Evolutionary conservation across 2,329 filamentous ascomycete genomes (phyloP).

Genomic region (Tolypocladium tropicale): DNA sequence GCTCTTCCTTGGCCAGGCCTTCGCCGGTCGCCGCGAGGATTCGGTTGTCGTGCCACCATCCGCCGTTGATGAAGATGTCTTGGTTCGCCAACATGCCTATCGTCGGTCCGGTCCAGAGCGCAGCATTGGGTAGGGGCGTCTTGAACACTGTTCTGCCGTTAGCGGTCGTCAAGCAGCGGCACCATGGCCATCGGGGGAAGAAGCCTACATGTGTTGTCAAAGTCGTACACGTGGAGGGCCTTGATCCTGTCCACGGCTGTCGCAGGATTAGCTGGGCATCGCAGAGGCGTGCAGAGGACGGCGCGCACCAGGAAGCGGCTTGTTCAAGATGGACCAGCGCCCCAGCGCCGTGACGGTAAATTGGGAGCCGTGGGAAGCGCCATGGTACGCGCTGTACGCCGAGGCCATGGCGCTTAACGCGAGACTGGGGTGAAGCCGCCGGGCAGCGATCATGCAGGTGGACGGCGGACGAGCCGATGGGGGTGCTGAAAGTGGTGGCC

Average conservation of each 20-base stretch:
- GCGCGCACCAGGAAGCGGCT: slow-evolving; percentile 54
- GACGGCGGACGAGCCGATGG: neutral
- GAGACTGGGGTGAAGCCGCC: slow-evolving; percentile 11
- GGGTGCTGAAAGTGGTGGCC: neutral
- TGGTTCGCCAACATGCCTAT: slow-evolving; percentile 67
- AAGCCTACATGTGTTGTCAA: slow-evolving; percentile 80
- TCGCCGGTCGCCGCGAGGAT: slow-evolving; percentile 82
- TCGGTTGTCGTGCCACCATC: slow-evolving; percentile 93
- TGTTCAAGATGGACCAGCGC: slow-evolving; percentile 73
- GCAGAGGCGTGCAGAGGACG: slow-evolving; percentile 8
- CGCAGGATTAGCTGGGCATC: neutral
- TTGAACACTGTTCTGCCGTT: slow-evolving; percentile 62
- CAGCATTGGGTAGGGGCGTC: slow-evolving; percentile 79
- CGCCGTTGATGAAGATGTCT: slow-evolving; percentile 69
- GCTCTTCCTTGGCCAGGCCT: slow-evolving; percentile 72
- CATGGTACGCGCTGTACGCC: slow-evolving; percentile 26
- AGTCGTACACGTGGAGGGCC: slow-evolving; percentile 88
- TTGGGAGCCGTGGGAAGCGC: slow-evolving; percentile 18
- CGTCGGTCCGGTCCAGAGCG: slow-evolving; percentile 73
- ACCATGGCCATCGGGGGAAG: neutral
- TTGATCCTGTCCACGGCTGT: slow-evolving; percentile 58
- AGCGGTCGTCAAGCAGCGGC: neutral
- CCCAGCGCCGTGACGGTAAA: slow-evolving; percentile 64
- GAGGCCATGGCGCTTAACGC: slow-evolving; percentile 26
- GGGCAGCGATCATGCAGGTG: slow-evolving; percentile 14